Percentiles rank a stretch among this genome's conserved stretches.
Evolutionary conservation across 306 rosid species (phyloP).

Genomic region (Biancaea sappan): DNA sequence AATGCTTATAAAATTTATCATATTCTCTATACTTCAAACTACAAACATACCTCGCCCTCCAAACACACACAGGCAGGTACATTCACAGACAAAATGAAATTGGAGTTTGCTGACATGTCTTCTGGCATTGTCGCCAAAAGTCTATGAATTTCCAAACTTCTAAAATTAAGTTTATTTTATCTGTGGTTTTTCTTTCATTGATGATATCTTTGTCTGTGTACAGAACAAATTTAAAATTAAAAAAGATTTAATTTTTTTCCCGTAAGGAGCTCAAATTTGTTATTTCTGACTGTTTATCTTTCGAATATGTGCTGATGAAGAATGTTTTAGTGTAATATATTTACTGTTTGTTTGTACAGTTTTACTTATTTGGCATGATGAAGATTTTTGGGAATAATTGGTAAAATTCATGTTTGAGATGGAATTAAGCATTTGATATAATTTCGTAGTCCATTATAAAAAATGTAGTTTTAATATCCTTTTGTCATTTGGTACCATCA

Average conservation of each 20-base stretch:
- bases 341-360: background rate
- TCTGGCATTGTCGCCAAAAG: constrained; percentile 1
- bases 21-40: background rate
- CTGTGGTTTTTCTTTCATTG: background rate
- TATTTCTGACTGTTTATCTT: background rate
- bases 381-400: background rate
- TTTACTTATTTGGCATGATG: constrained; percentile 5
- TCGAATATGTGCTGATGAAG: background rate
- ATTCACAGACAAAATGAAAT: background rate
- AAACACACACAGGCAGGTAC: background rate
- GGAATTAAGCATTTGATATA: background rate
- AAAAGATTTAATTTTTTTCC: background rate
- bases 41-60: background rate
- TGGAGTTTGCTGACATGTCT: background rate
- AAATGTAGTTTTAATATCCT: background rate
- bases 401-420: constrained; percentile 5
- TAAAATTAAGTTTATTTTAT: background rate
- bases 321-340: no score
- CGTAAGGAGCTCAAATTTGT: background rate
- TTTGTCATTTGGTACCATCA: background rate
- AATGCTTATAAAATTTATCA: background rate
- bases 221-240: background rate
- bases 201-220: background rate
- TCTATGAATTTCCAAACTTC: background rate
- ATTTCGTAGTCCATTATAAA: background rate